These are phyloP conservation scores for Cryptococcus wingfieldii DNA, from an alignment of 1,284 basidiomycete genomes.

Conservation along the genomic window DNA sequence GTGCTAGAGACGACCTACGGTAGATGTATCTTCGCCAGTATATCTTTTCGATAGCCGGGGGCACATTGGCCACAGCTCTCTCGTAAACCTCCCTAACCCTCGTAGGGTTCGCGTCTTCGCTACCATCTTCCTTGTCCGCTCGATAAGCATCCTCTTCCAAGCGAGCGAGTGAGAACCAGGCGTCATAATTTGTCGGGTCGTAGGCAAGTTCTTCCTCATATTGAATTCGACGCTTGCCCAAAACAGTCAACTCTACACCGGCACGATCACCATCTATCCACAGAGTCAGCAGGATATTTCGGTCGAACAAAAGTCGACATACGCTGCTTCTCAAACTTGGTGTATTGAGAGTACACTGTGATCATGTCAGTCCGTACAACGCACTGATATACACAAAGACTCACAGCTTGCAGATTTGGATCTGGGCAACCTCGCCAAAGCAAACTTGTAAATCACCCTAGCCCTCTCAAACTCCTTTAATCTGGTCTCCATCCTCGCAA, in stretches of 20 bases:
- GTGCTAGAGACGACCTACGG: constrained; percentile 17
- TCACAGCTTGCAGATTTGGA: constrained; percentile 68
- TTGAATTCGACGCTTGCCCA: constrained; percentile 93
- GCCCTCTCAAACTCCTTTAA: constrained; percentile 95
- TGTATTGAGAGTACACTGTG: constrained; percentile 68
- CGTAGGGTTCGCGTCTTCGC: constrained; percentile 52
- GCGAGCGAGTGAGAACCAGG: constrained; percentile 95
- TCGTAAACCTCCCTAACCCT: constrained; percentile 93
- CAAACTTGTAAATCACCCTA: constrained; percentile 98
- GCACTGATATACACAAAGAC: constrained; percentile 7
- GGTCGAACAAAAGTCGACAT: not conserved
- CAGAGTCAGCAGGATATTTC: not conserved
- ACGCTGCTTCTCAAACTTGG: constrained; percentile 95
- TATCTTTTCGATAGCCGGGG: constrained; percentile 59
- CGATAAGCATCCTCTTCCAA: constrained; percentile 84
- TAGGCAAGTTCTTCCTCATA: constrained; percentile 91
- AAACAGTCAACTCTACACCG: constrained; percentile 86
- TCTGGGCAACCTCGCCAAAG: constrained; percentile 80
- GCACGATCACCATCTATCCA: constrained; percentile 68
- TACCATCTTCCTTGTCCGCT: constrained; percentile 69
- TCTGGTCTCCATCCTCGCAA: constrained; percentile 96
- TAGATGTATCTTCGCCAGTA: constrained; percentile 88
- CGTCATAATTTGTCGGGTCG: constrained; percentile 89
- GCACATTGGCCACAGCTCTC: constrained; percentile 91
- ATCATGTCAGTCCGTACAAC: constrained; percentile 8